phyloP scores from a whole-genome alignment of 345 rosid species.

The Syzygium jambos region DNA sequence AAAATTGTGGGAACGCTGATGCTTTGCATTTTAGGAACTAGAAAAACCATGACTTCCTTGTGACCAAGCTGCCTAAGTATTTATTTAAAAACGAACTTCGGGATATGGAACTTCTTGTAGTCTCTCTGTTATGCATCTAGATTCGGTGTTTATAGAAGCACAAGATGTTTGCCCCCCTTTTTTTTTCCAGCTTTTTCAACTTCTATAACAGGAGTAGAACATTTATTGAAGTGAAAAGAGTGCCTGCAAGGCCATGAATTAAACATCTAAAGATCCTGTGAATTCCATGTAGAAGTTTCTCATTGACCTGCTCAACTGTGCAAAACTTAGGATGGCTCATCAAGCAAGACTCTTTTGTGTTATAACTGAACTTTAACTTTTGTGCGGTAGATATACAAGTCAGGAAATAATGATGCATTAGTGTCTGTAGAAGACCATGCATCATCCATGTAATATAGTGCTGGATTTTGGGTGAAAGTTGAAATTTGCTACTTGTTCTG shows the following conservation, averaged over 20 bases:
- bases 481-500: neutral
- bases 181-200: neutral
- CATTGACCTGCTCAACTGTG: neutral
- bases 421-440: neutral
- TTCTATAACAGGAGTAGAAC: neutral
- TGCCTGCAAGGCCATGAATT: neutral
- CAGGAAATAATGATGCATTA: neutral
- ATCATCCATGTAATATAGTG: neutral
- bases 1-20: neutral
- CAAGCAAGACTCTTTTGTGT: neutral
- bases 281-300: neutral
- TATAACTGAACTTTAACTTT: neutral
- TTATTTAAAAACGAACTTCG: neutral
- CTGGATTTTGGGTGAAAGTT: neutral
- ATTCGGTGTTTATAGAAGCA: neutral
- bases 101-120: neutral
- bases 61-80: neutral
- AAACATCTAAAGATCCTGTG: neutral
- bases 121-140: neutral
- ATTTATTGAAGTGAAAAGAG: neutral
- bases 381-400: neutral
- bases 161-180: neutral
- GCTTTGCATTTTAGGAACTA: neutral
- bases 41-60: neutral
- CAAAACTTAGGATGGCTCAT: neutral